Evolutionary conservation across 179 eudicot species (phyloP).

Genomic region (Carnegiea gigantea): DNA sequence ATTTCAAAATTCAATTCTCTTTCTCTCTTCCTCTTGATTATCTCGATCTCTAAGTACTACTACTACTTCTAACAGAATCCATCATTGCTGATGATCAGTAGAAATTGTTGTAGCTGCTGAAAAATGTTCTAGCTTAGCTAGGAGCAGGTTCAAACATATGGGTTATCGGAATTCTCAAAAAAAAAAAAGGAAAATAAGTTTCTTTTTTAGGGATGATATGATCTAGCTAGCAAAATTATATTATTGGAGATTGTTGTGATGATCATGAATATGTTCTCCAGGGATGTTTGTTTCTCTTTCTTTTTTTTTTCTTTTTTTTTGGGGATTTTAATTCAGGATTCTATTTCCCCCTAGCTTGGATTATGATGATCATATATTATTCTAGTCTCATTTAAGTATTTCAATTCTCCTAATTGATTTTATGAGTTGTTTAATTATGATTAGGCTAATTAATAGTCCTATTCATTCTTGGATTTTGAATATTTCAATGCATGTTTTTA

Average conservation of each 20-base stretch:
- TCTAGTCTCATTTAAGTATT: constrained; percentile 9
- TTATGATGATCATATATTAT: neutral
- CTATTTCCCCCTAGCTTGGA: neutral
- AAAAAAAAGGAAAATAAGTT: neutral
- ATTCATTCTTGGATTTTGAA: neutral
- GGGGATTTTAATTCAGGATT: neutral
- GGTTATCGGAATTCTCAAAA: constrained; percentile 24
- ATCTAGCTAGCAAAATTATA: neutral
- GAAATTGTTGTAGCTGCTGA: constrained; percentile 8
- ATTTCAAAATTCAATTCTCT: neutral
- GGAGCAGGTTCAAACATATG: constrained; percentile 11
- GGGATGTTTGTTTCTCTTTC: constrained; percentile 7
- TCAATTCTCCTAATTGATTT: neutral
- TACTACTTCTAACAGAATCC: constrained; percentile 16
- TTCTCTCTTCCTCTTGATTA: neutral
- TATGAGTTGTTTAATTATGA: neutral
- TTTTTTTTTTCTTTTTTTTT: neutral
- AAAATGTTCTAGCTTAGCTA: constrained; percentile 17
- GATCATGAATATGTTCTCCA: constrained; percentile 19
- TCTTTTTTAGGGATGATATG: neutral
- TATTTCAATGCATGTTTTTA: constrained; percentile 8
- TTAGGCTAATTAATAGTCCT: neutral
- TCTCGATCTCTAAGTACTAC: no score
- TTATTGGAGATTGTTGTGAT: constrained; percentile 28
- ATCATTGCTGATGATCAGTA: constrained; percentile 21